Base-by-base conservation (phyloP, 1,139 yeast genomes). In the Blastobotrys serpentis region DNA sequence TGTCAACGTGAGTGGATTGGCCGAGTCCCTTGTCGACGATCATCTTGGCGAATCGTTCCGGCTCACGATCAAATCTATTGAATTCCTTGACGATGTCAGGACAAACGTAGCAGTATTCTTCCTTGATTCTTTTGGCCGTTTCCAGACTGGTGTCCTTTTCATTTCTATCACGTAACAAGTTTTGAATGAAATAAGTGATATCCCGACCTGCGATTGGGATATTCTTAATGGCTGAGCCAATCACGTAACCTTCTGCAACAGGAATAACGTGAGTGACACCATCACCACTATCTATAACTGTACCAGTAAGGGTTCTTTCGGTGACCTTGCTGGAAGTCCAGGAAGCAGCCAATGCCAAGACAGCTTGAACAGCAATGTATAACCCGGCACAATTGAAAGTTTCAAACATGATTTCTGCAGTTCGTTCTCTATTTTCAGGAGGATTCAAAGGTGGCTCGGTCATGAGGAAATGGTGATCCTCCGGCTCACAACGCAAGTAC, bases 391-490 rank as follows among this genome's bases (percentile, higher is more conserved):
- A 92, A 68, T 94, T 92, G 78, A 92, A 92, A 23, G 96, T 84
- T 71, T 92, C 99, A 72, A 92, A 92, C 95, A 92, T 92, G 65
- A 92, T 92, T 68, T 87, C 92, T 65, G 95, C 90, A 98, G 92
- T 90, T 51, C 80, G 80, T 68, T 90, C 96, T 66, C 97, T 78
- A 68, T 92, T 92, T 64, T 86, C 86, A 61, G 88, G 72, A 22
- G 98, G 98, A 67, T 92, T 92, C 94, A 92, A 86, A 56, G 98
- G 98, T 14, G 98, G 98, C 71, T 92, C 99, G 46, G 99, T 92
- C 54, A 92, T 73, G 53, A 92, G 75, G 69, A 92, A 92, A 68
- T 88, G 88, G 64, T 92, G 99, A 69, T 92, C 99, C 68, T 92
- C 99, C 5, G 99, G 99, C 69, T 92, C 98, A 67, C 98, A 89